These are phyloP conservation scores for Pseudocercospora fuligena DNA, from an alignment of 2,329 filamentous ascomycete genomes.

Conservation along the genomic window DNA sequence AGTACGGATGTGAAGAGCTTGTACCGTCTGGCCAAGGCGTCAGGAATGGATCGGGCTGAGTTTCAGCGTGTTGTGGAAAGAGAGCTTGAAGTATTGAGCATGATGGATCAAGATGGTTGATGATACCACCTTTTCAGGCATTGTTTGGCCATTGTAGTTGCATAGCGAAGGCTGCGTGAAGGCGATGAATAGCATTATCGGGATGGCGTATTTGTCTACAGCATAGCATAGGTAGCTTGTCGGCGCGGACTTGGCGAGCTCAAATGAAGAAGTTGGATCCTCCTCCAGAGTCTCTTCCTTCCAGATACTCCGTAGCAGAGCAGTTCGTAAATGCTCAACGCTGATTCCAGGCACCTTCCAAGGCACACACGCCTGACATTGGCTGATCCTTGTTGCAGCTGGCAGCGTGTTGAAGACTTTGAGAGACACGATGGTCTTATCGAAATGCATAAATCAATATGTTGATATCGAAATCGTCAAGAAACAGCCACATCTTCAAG, in stretches of 20 bases:
- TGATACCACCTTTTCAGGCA: constrained; percentile 14
- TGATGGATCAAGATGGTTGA: constrained; percentile 66
- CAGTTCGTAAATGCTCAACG: neutral
- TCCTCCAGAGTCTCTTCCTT: neutral
- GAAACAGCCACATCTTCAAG: neutral
- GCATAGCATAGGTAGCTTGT: neutral
- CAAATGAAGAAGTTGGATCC: neutral
- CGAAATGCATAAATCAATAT: neutral
- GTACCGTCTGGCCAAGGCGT: constrained; percentile 70
- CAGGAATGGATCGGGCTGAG: constrained; percentile 74
- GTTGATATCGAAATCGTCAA: neutral
- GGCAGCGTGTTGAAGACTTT: too few species aligned
- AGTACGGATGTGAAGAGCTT: constrained; percentile 77
- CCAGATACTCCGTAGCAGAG: neutral
- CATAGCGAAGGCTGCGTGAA: constrained; percentile 4
- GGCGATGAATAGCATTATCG: neutral
- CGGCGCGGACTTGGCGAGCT: neutral
- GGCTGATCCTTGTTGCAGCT: too few species aligned
- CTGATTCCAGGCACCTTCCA: neutral
- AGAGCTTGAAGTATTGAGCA: constrained; percentile 71
- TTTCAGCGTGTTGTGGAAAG: constrained; percentile 74
- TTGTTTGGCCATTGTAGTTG: constrained; percentile 2
- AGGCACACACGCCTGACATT: too few species aligned
- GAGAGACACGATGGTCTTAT: too few species aligned
- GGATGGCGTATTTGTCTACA: neutral